These are phyloP conservation scores for Dryadomyces quercivorus DNA, from an alignment of 2,329 filamentous ascomycete species.

Conservation along the genomic window DNA sequence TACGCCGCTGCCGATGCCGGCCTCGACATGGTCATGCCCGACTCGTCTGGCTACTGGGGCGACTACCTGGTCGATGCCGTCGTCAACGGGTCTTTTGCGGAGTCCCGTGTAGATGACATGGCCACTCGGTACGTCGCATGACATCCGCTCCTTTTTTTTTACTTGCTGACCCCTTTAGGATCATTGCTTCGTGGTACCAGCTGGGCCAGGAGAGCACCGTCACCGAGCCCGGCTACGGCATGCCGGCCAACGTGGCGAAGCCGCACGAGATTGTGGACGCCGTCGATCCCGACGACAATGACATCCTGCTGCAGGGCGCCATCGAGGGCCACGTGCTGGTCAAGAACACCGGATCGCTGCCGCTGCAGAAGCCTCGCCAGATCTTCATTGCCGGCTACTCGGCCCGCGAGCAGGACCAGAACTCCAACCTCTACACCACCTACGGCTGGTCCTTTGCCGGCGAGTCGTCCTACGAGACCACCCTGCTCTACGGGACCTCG, in stretches of 20 bases:
- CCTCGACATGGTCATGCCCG: slow-evolving; percentile 61
- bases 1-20: slow-evolving; percentile 50
- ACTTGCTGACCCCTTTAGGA: neutral
- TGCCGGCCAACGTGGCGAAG: slow-evolving; percentile 45
- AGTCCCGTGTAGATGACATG: slow-evolving; percentile 56
- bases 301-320: slow-evolving; percentile 35
- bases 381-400: slow-evolving; percentile 46
- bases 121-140: slow-evolving; percentile 42
- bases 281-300: slow-evolving; percentile 30
- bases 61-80: slow-evolving; percentile 45
- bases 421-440: slow-evolving; percentile 15
- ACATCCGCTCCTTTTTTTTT: slow-evolving; percentile 22
- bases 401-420: slow-evolving; percentile 39
- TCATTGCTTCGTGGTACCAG: neutral
- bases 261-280: slow-evolving; percentile 36
- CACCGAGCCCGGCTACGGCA: slow-evolving; percentile 31
- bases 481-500: slow-evolving; percentile 50
- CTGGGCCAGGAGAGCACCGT: neutral
- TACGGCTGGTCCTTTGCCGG: slow-evolving; percentile 23
- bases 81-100: slow-evolving; percentile 43
- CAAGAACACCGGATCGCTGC: slow-evolving; percentile 59
- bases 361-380: slow-evolving; percentile 44
- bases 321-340: slow-evolving; percentile 60
- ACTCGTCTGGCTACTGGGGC: slow-evolving; percentile 25
- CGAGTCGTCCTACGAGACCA: neutral